Conservation (phyloP, 805 yeast species). For the Cyberlindnera americana region DNA sequence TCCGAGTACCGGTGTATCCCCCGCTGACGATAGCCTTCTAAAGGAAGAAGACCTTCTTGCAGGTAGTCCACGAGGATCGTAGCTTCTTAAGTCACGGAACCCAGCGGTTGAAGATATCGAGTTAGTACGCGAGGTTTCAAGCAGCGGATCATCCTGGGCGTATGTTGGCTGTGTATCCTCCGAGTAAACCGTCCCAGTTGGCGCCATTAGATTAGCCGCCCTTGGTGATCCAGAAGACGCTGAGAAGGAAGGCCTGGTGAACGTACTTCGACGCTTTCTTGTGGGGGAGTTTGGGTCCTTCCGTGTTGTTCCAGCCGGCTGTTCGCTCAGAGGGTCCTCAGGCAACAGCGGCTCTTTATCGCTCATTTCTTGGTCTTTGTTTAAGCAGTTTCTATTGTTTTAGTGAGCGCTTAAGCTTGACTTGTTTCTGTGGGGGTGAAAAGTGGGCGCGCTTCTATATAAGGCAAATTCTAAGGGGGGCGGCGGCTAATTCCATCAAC, state of each 20-base stretch:
- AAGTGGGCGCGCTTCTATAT: background rate
- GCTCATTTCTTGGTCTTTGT: background rate
- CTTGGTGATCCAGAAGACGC: constrained; percentile 5
- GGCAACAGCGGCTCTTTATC: constrained; percentile 16
- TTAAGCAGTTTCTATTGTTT: background rate
- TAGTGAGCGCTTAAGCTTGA: too few species aligned
- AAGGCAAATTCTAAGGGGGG: too few species aligned
- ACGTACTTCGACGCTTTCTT: constrained; percentile 2
- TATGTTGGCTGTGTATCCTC: constrained; percentile 2
- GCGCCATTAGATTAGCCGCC: background rate
- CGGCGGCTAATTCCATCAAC: too few species aligned
- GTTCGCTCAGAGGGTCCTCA: background rate
- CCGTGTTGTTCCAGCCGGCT: background rate
- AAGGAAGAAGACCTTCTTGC: constrained; percentile 8
- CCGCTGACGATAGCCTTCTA: background rate
- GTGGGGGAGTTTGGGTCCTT: background rate
- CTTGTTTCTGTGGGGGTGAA: background rate
- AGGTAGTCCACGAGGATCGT: constrained; percentile 15
- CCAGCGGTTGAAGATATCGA: constrained; percentile 9
- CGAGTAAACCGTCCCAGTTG: constrained; percentile 6
- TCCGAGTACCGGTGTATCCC: constrained; percentile 1
- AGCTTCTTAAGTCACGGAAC: constrained; percentile 17
- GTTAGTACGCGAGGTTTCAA: constrained; percentile 10
- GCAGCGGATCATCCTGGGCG: constrained; percentile 5
- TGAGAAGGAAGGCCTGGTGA: constrained; percentile 6